Base-by-base conservation (phyloP, 768 basidiomycete genomes). In the Phylloporus sp. region DNA sequence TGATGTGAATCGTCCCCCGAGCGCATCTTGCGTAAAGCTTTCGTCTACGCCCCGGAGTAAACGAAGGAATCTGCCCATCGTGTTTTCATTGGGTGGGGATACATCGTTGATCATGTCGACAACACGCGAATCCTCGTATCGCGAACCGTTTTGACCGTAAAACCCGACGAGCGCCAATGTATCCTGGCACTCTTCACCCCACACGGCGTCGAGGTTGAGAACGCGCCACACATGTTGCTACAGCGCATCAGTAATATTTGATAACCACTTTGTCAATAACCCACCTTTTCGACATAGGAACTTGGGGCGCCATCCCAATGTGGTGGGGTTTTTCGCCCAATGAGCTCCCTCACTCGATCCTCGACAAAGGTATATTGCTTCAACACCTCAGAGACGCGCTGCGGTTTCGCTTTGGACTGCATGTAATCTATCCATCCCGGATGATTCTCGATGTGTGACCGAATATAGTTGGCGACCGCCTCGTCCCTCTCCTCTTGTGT, bases 91-190 rank as follows among this genome's bases (percentile, higher is more conserved):
- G 3, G 78, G 76, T 29, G 55, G 57, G 10, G 67, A 69, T 6
- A 67, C 66, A 55, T 83, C 80, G 29, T 79, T 66, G 34, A 83
- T 63, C 72, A 84, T 74, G 36, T 70, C 73, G 15, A 76, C 57
- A 22, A 86, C 77, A 22, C 73, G 68, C 23, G 73, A 57, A 55
- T 86, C 78, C 62, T 76, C 73, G 49, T 66, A 70, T 26, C 76
- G 75, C 23, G 63, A 67, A 6, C 84, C 85, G 9, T 74, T 65
- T 26, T 76, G 73, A 3, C 86, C 86, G 58, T 87, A 88, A 47
- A 79, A 66, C 16, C 59, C 63, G 36, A 85, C 65, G 32, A 88
- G 76, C 10, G 50, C 42, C 43, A 81, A 64, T 6, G 77, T 80
- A 56, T 81, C 82, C 15, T 68, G 66, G 61, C 80, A 82, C 26